These are phyloP conservation scores for Diaporthe caulivora DNA, from an alignment of 2,329 filamentous ascomycete genomes.

Conservation along the genomic window DNA sequence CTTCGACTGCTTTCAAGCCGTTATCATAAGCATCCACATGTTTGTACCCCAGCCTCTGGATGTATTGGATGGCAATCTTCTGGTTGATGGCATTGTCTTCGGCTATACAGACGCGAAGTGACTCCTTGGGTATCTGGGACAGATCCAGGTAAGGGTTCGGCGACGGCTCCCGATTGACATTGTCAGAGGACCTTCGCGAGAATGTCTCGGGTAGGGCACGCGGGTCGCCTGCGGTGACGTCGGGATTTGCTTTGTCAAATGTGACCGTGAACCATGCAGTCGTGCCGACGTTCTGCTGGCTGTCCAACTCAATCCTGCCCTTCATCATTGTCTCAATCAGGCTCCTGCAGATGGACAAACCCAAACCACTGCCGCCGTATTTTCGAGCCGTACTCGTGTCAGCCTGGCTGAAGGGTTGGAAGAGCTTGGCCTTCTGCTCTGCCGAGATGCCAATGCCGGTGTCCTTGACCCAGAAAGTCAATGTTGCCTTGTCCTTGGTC, in stretches of 20 bases:
- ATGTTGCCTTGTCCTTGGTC: conserved; percentile 75
- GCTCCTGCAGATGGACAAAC: conserved; percentile 93
- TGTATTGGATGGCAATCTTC: conserved; percentile 92
- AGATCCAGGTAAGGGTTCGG: conserved; percentile 72
- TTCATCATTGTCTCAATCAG: conserved; percentile 94
- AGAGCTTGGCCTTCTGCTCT: conserved; percentile 85
- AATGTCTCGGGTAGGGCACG: conserved; percentile 37
- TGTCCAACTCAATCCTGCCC: conserved; percentile 86
- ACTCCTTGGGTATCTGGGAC: conserved; percentile 78
- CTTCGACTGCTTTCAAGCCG: conserved; percentile 88
- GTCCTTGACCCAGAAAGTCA: conserved; percentile 89
- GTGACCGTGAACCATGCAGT: conserved; percentile 83
- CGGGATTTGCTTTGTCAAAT: conserved; percentile 82
- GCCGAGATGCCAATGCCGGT: conserved; percentile 92
- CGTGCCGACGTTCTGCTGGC: conserved; percentile 77
- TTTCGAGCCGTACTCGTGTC: conserved; percentile 91
- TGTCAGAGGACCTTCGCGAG: conserved; percentile 40
- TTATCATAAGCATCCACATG: conserved; percentile 90
- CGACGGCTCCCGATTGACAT: conserved; percentile 52
- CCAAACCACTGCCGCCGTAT: conserved; percentile 91
- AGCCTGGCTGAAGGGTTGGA: conserved; percentile 93
- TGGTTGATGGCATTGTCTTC: conserved; percentile 97
- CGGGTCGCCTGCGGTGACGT: conserved; percentile 67
- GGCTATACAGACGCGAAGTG: conserved; percentile 90
- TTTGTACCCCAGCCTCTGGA: conserved; percentile 85